Conservation (phyloP, 140 eudicot genomes). For the Bidens hawaiensis region DNA sequence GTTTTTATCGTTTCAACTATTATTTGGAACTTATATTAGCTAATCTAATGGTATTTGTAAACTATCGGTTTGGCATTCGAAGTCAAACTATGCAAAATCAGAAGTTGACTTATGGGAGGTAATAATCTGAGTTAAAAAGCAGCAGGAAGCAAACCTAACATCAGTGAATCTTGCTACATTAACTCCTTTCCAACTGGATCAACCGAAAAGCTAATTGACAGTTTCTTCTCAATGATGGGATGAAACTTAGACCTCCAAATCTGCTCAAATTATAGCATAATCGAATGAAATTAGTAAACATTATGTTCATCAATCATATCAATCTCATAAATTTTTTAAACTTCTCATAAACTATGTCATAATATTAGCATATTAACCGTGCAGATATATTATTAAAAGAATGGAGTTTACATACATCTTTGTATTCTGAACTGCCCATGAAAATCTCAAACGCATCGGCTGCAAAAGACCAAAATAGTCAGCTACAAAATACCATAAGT, state of each 20-base stretch:
- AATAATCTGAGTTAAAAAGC: neutral
- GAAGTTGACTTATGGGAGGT: neutral
- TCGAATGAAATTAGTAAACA: conserved; percentile 1
- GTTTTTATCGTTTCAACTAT: neutral
- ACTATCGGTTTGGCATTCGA: neutral
- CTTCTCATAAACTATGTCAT: conserved; percentile 3
- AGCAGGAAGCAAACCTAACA: conserved; percentile 31
- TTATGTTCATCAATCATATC: neutral
- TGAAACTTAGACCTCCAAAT: conserved; percentile 70
- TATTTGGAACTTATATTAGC: neutral
- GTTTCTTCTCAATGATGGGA: conserved; percentile 50
- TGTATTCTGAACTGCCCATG: conserved; percentile 69
- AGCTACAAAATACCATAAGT: neutral
- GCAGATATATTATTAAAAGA: conserved; percentile 1
- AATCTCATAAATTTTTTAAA: neutral
- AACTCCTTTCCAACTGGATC: conserved; percentile 91
- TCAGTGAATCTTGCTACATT: conserved; percentile 48
- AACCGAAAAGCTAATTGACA: conserved; percentile 55
- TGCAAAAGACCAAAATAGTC: conserved; percentile 32
- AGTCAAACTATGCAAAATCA: conserved; percentile 1
- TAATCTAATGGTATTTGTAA: neutral
- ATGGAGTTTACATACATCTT: conserved; percentile 33
- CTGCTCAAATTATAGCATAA: conserved; percentile 38
- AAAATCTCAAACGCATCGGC: conserved; percentile 76
- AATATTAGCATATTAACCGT: neutral